Conservation (phyloP, 2,329 filamentous ascomycete genomes). For the Fusarium transvaalense region DNA sequence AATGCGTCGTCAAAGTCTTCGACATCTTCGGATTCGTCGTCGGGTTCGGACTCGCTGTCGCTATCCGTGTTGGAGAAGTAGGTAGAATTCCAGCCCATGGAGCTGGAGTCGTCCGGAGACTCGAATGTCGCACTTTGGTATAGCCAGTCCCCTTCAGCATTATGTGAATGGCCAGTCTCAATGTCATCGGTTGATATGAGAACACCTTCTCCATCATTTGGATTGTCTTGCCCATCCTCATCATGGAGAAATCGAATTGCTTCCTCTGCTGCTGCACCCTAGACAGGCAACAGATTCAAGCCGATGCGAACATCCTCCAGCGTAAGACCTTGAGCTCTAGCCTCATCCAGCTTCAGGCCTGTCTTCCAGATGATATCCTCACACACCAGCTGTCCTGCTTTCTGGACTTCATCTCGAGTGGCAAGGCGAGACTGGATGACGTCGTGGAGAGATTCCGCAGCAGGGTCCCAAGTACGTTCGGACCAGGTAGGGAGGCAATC, state of each 20-base stretch:
- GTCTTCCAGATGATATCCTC: conserved; percentile 46
- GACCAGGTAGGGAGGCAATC: conserved; percentile 52
- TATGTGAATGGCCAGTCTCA: not conserved
- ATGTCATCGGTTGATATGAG: not conserved
- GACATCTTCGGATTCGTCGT: conserved; percentile 4
- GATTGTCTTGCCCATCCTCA: not conserved
- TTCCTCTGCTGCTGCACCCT: conserved; percentile 33
- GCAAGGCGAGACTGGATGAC: conserved; percentile 45
- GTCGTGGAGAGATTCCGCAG: conserved; percentile 41
- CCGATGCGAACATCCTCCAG: conserved; percentile 46
- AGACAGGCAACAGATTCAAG: conserved; percentile 48
- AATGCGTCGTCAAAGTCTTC: conserved; percentile 21
- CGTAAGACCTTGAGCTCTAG: conserved; percentile 37
- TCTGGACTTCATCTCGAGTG: conserved; percentile 29
- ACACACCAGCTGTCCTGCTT: conserved; percentile 38
- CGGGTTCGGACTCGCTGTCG: conserved; percentile 7
- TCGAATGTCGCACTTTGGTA: not conserved
- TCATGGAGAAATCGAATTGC: not conserved
- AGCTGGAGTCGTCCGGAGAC: not conserved
- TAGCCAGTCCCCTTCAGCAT: not conserved
- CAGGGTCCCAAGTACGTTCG: conserved; percentile 44
- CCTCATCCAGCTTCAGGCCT: conserved; percentile 46
- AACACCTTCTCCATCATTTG: not conserved
- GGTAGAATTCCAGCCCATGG: not conserved
- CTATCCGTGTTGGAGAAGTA: not conserved